These are phyloP conservation scores for Leccinum aurantiacum DNA, from an alignment of 768 basidiomycete species.

Conservation along the genomic window DNA sequence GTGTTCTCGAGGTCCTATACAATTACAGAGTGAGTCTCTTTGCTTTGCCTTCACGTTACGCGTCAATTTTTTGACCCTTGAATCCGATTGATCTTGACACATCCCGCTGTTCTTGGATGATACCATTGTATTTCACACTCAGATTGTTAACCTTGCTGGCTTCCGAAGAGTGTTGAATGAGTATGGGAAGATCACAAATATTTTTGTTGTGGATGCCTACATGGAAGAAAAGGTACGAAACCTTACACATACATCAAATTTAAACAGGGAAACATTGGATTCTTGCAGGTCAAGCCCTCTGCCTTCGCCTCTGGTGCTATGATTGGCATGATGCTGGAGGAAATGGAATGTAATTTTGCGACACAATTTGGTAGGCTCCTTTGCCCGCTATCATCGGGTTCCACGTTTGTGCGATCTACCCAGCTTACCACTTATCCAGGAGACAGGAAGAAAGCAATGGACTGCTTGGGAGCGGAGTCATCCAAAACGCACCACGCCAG, in stretches of 20 bases:
- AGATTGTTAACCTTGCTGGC: constrained; percentile 88
- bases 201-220: constrained; percentile 76
- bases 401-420: background rate
- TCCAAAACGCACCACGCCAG: constrained; percentile 69
- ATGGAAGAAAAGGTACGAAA: constrained; percentile 67
- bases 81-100: background rate
- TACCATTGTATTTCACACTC: background rate
- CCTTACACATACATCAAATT: background rate
- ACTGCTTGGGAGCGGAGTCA: constrained; percentile 57
- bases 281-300: constrained; percentile 60
- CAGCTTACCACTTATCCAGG: constrained; percentile 35
- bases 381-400: background rate
- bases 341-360: constrained; percentile 78
- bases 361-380: constrained; percentile 62
- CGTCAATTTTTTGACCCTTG: background rate
- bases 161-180: constrained; percentile 86
- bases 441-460: constrained; percentile 74
- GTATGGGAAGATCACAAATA: constrained; percentile 77
- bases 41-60: background rate
- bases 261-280: background rate
- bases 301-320: constrained; percentile 63
- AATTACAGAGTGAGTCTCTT: constrained; percentile 69
- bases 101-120: background rate
- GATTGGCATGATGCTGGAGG: constrained; percentile 65
- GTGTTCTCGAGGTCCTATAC: constrained; percentile 79